Evolutionary conservation across 1,139 yeast species (phyloP), one percentile per base, ranked within the genome.

Genomic region (Hemisphaericaspora xylofermentans): DNA sequence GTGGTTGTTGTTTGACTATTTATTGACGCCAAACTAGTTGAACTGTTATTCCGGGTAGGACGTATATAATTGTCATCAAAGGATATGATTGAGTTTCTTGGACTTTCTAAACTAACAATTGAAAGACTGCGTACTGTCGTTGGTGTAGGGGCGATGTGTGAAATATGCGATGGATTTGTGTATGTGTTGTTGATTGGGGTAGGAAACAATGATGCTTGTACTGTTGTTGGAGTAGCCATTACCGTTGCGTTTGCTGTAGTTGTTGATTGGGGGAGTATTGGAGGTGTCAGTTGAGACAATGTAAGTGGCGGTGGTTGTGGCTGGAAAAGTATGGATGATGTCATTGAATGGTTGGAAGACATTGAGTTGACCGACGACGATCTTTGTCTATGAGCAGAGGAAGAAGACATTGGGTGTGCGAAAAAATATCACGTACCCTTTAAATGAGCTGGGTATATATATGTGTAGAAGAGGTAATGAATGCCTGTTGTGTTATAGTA

Each of bases 71-170:
- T 52, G 39, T 71, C 76, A 42, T 71, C 76, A 1, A 65, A 54
- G 9, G 73, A 66, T 4, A 68, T 69, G 12, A 71, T 70, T 35
- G 74, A 68, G 47, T 71, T 71, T 36, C 76, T 55, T 2, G 76
- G 75, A 47, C 68, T 62, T 37, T 65, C 75, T 31, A 69, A 50
- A 47, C 71, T 64, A 13, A 64, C 67, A 13, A 69, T 64, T 8
- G 73, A 66, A 60, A 68, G 57, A 48, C 71, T 64, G 33, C 75
- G 48, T 14, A 41, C 53, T 43, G 43, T 54, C n/a, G 33, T 47
- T 12, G 53, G 51, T 2, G 52, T 46, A 25, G 51, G 44, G 10
- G 42, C 42, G 12, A 44, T 35, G 13, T 40, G 42, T 12, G 39
- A 33, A 16, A 30, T 19, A 9, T 21, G 38, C 5, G 32, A 17